phyloP scores from a whole-genome alignment of 768 basidiomycete genomes.

The Suillus subalutaceus region DNA sequence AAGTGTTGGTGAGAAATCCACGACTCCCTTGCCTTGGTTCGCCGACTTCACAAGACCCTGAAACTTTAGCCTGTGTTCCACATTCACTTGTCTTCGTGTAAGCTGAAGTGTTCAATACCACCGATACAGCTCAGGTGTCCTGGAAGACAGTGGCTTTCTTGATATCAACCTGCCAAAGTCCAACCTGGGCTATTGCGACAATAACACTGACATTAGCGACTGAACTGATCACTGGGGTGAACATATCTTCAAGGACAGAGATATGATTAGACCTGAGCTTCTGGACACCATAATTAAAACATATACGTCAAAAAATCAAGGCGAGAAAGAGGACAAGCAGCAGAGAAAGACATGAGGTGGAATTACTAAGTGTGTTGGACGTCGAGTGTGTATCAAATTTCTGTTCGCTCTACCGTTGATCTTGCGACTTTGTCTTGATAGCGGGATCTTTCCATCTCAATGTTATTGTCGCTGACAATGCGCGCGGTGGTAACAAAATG shows the following conservation, averaged over 20 bases:
- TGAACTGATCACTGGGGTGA: constrained; percentile 11
- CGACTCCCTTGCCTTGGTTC: too few species aligned
- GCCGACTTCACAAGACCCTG: too few species aligned
- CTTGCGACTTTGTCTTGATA: neutral
- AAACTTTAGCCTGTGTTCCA: too few species aligned
- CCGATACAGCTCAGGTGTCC: constrained; percentile 2
- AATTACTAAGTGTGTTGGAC: constrained; percentile 3
- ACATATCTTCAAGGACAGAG: neutral
- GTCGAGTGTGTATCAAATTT: neutral
- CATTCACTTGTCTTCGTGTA: too few species aligned
- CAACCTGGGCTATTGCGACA: neutral
- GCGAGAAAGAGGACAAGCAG: constrained; percentile 9
- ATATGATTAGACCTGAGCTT: constrained; percentile 2
- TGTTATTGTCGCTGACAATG: neutral
- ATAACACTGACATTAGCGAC: neutral
- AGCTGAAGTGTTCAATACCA: constrained; percentile 5
- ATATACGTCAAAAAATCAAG: constrained; percentile 13
- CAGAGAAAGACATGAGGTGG: constrained; percentile 3
- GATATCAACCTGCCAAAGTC: constrained; percentile 3
- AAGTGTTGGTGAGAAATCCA: too few species aligned
- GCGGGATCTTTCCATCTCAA: too few species aligned
- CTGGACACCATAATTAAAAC: constrained; percentile 11
- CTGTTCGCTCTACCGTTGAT: neutral
- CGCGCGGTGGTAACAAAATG: neutral
- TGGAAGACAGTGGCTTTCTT: constrained; percentile 7